Percentiles rank a stretch among this genome's conserved stretches.
phyloP scores from a whole-genome alignment of 495 filamentous ascomycete genomes.

The Neurospora sp. region DNA sequence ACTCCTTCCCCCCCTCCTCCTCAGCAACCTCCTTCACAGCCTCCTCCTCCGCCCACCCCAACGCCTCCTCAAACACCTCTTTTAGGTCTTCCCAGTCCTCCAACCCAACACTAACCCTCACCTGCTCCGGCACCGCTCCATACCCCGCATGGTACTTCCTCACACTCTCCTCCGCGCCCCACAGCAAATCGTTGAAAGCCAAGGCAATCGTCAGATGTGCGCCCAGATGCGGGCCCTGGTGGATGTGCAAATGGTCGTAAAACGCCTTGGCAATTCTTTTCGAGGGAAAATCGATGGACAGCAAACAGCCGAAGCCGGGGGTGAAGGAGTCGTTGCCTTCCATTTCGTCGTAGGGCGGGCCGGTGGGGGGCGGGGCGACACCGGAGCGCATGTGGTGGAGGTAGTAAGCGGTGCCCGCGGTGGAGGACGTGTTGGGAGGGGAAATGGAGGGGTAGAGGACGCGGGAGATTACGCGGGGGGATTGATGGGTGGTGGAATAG shows the following conservation, averaged over 20 bases:
- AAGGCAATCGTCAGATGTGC: conserved; percentile 36
- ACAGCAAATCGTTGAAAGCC: conserved; percentile 30
- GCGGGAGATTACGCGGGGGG: conserved; percentile 18
- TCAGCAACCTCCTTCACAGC: background rate
- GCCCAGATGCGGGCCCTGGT: conserved; percentile 37
- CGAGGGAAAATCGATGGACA: conserved; percentile 32
- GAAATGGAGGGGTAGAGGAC: conserved; percentile 32
- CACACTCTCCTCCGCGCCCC: conserved; percentile 16
- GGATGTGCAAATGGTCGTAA: conserved; percentile 31
- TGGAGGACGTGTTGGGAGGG: conserved; percentile 8
- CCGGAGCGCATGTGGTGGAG: conserved; percentile 22
- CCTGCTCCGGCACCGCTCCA: conserved; percentile 21
- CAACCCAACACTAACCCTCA: conserved; percentile 32
- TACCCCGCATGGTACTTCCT: conserved; percentile 17
- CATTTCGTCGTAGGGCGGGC: background rate
- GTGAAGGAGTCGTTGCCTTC: conserved; percentile 13
- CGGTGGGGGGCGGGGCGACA: background rate
- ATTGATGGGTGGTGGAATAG: conserved; percentile 5
- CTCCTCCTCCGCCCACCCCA: conserved; percentile 9
- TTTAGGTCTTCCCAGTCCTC: conserved; percentile 29
- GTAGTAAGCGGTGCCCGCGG: conserved; percentile 19
- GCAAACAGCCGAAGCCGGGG: conserved; percentile 29
- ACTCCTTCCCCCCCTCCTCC: background rate
- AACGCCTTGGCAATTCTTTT: conserved; percentile 24
- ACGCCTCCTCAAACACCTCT: conserved; percentile 22